phyloP scores from a whole-genome alignment of 345 rosid species.

The Populus tremula region DNA sequence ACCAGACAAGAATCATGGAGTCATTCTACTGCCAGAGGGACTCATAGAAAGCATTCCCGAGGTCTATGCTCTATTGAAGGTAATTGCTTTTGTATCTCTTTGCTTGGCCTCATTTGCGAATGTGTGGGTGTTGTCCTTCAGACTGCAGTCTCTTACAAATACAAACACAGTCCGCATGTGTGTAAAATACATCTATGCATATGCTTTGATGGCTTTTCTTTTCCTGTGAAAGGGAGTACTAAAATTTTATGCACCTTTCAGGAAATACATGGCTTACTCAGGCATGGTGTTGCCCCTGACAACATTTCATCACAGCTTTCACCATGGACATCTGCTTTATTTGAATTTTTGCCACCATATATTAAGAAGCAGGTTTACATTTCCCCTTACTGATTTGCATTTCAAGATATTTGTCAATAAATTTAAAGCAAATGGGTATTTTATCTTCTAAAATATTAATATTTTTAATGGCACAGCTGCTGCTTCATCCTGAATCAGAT shows the following conservation, averaged over 20 bases:
- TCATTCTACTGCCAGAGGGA: conserved; percentile 95
- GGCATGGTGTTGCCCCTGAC: conserved; percentile 65
- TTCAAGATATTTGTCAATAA: conserved; percentile 4
- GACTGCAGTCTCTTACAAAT: neutral
- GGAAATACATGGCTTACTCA: conserved; percentile 81
- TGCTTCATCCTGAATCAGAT: conserved; percentile 92
- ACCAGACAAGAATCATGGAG: conserved; percentile 90
- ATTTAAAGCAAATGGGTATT: conserved; percentile 5
- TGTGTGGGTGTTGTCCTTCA: neutral
- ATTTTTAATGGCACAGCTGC: conserved; percentile 60
- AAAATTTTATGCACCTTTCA: conserved; percentile 28
- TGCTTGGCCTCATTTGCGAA: neutral
- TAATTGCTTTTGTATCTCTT: conserved; percentile 10
- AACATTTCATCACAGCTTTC: conserved; percentile 84
- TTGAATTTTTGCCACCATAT: conserved; percentile 84
- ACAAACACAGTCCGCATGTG: neutral
- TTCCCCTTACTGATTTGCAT: conserved; percentile 5
- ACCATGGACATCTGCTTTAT: conserved; percentile 96
- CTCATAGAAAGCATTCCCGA: conserved; percentile 97
- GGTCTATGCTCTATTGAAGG: conserved; percentile 91
- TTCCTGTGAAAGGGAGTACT: conserved; percentile 7
- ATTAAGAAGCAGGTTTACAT: conserved; percentile 75
- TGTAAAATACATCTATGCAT: neutral
- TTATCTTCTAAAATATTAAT: conserved; percentile 18
- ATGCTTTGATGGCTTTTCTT: neutral